These are phyloP conservation scores for Penicillium occitanis DNA, from an alignment of 2,329 filamentous ascomycete genomes.

Conservation along the genomic window DNA sequence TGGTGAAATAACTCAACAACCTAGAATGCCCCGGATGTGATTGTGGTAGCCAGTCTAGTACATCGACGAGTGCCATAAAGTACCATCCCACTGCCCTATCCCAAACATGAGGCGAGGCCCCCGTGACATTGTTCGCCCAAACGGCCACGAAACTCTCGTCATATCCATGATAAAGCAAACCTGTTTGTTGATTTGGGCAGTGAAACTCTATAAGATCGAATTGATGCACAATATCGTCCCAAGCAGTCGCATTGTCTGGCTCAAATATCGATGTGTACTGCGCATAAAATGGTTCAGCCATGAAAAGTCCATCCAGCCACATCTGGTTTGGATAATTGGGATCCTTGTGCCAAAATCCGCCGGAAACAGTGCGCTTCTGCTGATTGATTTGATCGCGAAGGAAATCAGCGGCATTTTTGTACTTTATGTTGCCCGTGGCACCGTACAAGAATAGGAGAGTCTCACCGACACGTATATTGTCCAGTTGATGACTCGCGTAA, in stretches of 20 bases:
- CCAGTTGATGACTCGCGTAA: neutral
- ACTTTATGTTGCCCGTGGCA: neutral
- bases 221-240: neutral
- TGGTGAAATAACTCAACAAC: neutral
- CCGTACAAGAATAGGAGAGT: neutral
- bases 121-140: neutral
- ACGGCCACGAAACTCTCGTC: neutral
- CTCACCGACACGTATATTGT: neutral
- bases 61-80: neutral
- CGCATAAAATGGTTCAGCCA: neutral
- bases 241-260: neutral
- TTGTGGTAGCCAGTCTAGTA: neutral
- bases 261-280: neutral
- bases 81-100: neutral
- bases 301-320: constrained; percentile 1
- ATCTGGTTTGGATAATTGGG: constrained; percentile 3
- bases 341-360: constrained; percentile 1
- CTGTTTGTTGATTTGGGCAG: neutral
- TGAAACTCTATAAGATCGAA: neutral
- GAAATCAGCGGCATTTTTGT: neutral
- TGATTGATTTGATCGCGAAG: neutral
- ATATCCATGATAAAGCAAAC: neutral
- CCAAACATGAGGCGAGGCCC: neutral
- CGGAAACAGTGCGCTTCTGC: neutral
- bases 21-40: neutral